Evolutionary conservation across 768 basidiomycete genomes (phyloP).

Genomic region (Suillus americanus): DNA sequence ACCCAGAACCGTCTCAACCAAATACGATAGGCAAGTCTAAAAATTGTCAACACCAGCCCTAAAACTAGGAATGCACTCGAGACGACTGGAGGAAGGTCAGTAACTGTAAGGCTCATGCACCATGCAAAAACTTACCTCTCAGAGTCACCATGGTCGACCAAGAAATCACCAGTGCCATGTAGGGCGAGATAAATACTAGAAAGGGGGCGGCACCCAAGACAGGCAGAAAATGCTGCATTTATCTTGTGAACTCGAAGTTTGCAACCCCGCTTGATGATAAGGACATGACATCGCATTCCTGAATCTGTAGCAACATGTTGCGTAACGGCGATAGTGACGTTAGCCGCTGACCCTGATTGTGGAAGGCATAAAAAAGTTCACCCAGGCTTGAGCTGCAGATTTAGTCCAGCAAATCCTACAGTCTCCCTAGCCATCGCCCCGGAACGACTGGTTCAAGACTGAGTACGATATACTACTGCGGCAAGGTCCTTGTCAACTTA

Average conservation of each 20-base stretch:
- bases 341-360: neutral
- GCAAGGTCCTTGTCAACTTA: neutral
- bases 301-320: neutral
- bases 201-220: neutral
- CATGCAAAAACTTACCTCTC: neutral
- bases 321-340: neutral
- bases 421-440: neutral
- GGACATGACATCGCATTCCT: neutral
- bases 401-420: neutral
- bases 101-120: too few species aligned
- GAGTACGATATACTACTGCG: neutral
- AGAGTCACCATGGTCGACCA: neutral
- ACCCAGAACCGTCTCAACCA: conserved; percentile 19
- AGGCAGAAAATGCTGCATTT: neutral
- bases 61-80: conserved; percentile 7
- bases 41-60: conserved; percentile 13
- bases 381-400: neutral
- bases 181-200: neutral
- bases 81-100: conserved; percentile 7
- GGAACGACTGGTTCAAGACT: neutral
- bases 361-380: neutral
- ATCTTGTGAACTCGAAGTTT: neutral
- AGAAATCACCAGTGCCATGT: neutral
- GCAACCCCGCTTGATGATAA: neutral
- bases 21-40: conserved; percentile 22